Base-by-base conservation (phyloP, 2,329 filamentous ascomycete species). In the Penicillium sp. region DNA sequence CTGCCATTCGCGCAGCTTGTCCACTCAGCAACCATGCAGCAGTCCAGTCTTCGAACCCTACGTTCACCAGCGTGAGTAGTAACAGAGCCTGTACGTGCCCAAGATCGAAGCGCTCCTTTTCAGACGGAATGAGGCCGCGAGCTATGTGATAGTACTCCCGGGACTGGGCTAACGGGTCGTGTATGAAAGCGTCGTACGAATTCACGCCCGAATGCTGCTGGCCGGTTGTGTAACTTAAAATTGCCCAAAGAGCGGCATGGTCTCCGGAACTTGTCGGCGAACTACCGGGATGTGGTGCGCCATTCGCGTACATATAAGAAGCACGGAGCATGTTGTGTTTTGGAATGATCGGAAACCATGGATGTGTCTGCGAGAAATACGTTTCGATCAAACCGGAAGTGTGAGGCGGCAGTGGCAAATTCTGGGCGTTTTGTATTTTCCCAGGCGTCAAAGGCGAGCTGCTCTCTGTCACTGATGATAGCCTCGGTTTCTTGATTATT, bases 301-400 rank as follows among this genome's bases (percentile, higher is more conserved):
- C 63, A 8, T 74, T 71, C 47, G 78, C 77, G 63, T 82, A 83
- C 6, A 78, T 74, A 63, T 84, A 84, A n/a, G 79, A 81, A 3
- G 78, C 73, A 56, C 80, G 80, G 16, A 84, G 69, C 8, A 83
- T 74, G 56, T 80, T 78, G 60, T 83, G 79, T 64, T 82, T 83
- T 49, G 82, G 79, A 24, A 80, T 74, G n/a, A 85, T 77, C 0
- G 83, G 83, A 28, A 85, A 76, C 82, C 83, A 85, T 24, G 77
- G 77, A 61, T 85, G 81, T 0, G 80, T 83, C 55, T 79, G 78
- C 0, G 81, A 77, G 60, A 84, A 84, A 62, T 84, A 85, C 11
- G 79, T 72, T 62, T 84, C 81, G 35, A 85, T 68, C 6, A 84
- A 68, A 16, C 74, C 72, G 65, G 81, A 81, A 8, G 80, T 75